Conservation (phyloP, 441 rosid species). For the Erodium chrysanthum region DNA sequence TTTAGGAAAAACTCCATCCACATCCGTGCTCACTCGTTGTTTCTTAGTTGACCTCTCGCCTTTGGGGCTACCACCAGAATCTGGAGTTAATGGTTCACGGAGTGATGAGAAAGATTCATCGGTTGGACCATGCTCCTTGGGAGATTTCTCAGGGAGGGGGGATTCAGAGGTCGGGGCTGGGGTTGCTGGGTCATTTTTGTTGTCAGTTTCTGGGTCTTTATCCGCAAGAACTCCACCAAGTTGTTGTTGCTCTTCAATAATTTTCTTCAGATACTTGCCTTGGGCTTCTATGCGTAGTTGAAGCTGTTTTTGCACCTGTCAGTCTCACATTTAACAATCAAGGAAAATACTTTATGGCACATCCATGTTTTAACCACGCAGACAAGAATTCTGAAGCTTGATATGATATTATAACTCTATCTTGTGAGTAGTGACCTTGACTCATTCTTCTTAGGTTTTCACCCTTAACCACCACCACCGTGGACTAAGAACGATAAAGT, state of each 20-base stretch:
- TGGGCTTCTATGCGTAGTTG: conserved; percentile 96
- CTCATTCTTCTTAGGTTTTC: background rate
- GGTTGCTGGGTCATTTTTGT: conserved; percentile 72
- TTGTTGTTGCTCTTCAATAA: conserved; percentile 92
- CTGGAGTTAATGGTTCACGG: conserved; percentile 72
- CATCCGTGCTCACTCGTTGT: conserved; percentile 39
- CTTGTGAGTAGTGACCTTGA: background rate
- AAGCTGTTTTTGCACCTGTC: conserved; percentile 91
- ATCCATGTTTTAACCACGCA: background rate
- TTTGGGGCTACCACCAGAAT: conserved; percentile 50
- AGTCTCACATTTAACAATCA: background rate
- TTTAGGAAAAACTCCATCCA: conserved; percentile 22
- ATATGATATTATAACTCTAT: background rate
- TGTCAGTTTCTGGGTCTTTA: conserved; percentile 40
- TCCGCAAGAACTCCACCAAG: conserved; percentile 66
- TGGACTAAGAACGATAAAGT: too few relatives aligned
- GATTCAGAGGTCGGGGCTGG: conserved; percentile 80
- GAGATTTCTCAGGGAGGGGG: conserved; percentile 57
- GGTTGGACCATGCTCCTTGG: conserved; percentile 49
- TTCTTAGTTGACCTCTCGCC: conserved; percentile 57
- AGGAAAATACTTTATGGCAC: too few relatives aligned
- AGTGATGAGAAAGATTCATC: conserved; percentile 71
- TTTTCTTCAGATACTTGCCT: conserved; percentile 92
- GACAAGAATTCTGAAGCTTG: background rate
- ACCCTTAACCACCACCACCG: too few relatives aligned